These are phyloP conservation scores for Fusarium redolens DNA, from an alignment of 2,329 filamentous ascomycete species.

Conservation along the genomic window DNA sequence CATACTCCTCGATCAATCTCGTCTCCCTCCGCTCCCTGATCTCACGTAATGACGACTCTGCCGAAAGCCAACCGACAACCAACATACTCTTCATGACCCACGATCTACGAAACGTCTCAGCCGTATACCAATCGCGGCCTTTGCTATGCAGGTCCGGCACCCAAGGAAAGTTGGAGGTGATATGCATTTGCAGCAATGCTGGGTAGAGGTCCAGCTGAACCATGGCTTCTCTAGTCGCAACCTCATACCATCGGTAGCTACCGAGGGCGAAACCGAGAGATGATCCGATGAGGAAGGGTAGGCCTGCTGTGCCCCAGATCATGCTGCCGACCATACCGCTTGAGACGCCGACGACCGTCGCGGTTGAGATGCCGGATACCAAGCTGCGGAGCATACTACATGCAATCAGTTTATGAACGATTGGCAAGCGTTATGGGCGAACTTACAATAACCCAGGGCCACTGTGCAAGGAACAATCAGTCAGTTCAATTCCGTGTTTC, in stretches of 20 bases:
- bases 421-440: rapidly evolving
- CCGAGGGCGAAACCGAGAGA: neutral
- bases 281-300: neutral
- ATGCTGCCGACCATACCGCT: constrained; percentile 11
- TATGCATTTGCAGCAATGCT: neutral
- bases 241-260: constrained; percentile 7
- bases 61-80: constrained; percentile 10
- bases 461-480: neutral
- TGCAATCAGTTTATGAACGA: rapidly evolving
- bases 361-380: constrained; percentile 3
- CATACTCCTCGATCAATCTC: neutral
- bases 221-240: constrained; percentile 5
- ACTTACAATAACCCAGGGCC: constrained; percentile 9
- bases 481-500: neutral
- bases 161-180: constrained; percentile 7
- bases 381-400: neutral
- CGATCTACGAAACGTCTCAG: neutral
- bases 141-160: neutral
- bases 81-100: constrained; percentile 12
- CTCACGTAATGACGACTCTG: neutral
- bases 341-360: neutral
- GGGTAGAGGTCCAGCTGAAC: neutral
- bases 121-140: neutral
- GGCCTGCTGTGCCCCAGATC: constrained; percentile 6
- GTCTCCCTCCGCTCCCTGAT: neutral